Evolutionary conservation across 2,329 filamentous ascomycete genomes (phyloP).

Genomic region (Phialophora macrospora): DNA sequence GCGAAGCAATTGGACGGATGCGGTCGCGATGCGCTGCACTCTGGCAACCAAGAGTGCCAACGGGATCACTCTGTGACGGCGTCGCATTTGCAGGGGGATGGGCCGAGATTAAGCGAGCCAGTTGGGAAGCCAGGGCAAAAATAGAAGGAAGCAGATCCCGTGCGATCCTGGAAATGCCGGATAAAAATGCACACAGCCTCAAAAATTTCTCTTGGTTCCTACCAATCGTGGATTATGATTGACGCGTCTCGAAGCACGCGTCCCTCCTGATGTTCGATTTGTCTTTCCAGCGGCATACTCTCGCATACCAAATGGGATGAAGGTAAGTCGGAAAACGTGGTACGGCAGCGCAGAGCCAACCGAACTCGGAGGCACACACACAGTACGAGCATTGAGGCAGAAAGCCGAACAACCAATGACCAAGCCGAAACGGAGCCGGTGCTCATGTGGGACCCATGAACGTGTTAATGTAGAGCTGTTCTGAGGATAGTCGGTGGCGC

Average conservation of each 20-base stretch:
- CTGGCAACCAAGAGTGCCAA: neutral
- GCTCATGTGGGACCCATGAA: constrained; percentile 6
- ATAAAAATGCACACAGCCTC: constrained; percentile 28
- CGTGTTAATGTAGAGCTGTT: neutral
- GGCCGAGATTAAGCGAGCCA: constrained; percentile 26
- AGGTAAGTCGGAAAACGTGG: constrained; percentile 1
- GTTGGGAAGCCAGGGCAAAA: constrained; percentile 24
- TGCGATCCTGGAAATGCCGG: constrained; percentile 11
- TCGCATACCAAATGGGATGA: neutral
- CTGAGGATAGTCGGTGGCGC: neutral
- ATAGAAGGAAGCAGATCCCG: constrained; percentile 24
- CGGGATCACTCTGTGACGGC: constrained; percentile 15
- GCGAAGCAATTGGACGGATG: neutral
- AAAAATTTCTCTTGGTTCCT: constrained; percentile 13
- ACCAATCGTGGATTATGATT: constrained; percentile 2
- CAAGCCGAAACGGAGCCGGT: constrained; percentile 16
- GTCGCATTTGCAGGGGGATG: constrained; percentile 13
- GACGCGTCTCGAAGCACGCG: constrained; percentile 15
- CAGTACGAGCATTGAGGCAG: neutral
- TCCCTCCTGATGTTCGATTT: constrained; percentile 5
- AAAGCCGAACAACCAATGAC: constrained; percentile 9
- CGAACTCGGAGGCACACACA: neutral
- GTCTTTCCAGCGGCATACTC: neutral
- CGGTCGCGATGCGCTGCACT: neutral
- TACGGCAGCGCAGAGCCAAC: constrained; percentile 1